Evolutionary conservation across 176 grass and related monocot genomes (phyloP).

Genomic region (Oryza longistaminata): DNA sequence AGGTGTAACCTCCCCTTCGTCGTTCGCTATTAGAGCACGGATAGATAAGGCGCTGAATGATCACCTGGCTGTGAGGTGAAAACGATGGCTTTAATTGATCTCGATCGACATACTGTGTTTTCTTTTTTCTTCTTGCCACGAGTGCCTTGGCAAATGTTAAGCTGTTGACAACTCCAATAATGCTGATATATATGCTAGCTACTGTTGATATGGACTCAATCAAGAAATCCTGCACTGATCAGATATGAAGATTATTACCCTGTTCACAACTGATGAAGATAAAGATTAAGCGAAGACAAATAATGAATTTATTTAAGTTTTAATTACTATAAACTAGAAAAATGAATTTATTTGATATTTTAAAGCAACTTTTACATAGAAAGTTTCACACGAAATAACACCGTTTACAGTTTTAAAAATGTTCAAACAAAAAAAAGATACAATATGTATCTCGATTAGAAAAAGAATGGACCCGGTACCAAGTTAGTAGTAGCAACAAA

Average conservation of each 20-base stretch:
- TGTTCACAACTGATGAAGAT: no score
- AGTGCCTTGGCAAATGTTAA: neutral
- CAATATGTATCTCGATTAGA: no score
- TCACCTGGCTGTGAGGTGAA: neutral
- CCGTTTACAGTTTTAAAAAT: no score
- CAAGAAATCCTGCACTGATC: neutral
- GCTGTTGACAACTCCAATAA: neutral
- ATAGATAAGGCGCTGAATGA: slow-evolving; percentile 2
- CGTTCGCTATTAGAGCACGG: neutral
- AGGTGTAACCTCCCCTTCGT: slow-evolving; percentile 24
- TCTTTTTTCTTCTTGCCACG: neutral
- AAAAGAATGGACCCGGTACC: no score
- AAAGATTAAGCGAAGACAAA: no score
- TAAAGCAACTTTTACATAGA: no score
- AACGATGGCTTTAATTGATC: neutral
- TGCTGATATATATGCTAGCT: neutral
- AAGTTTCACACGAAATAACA: no score
- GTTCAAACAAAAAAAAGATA: no score
- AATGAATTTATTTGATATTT: no score
- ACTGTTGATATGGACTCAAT: neutral
- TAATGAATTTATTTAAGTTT: no score
- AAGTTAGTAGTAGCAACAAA: neutral
- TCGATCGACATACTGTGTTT: neutral
- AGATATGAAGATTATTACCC: neutral
- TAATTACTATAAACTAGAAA: no score